Conservation (phyloP, 2,329 filamentous ascomycete species). For the Colletotrichum sp. region DNA sequence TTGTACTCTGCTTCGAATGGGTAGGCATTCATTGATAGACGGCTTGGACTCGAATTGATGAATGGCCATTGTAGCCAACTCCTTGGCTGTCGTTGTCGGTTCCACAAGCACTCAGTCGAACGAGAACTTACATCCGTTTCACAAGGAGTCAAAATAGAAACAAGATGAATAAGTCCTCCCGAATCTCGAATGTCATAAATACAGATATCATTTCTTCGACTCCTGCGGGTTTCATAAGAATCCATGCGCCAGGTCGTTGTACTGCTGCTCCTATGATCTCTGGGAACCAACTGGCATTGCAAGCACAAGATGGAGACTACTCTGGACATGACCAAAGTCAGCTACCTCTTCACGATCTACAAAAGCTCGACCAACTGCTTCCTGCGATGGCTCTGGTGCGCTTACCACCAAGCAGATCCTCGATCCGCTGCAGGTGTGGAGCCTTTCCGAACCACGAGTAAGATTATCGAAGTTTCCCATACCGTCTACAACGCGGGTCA, state of each 20-base stretch:
- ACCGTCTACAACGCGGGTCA: fast-evolving
- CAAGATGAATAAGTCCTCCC: background rate
- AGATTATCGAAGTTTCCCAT: background rate
- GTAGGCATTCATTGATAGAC: no score
- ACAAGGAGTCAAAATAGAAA: background rate
- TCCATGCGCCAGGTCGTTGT: background rate
- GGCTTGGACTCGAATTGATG: no score
- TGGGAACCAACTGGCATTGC: background rate
- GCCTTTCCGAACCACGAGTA: fast-evolving
- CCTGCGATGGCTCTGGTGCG: background rate
- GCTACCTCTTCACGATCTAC: background rate
- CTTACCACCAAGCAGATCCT: background rate
- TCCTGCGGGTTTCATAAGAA: background rate
- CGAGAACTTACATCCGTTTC: no score
- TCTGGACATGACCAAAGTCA: background rate
- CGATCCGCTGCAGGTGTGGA: background rate
- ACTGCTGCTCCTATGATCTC: background rate
- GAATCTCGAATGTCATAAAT: background rate
- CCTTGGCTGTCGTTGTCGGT: no score
- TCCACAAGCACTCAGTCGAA: background rate
- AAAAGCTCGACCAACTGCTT: background rate
- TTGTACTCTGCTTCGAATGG: no score
- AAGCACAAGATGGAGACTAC: background rate
- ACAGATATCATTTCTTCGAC: background rate
- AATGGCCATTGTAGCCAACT: no score